These are phyloP conservation scores for Pythium volutum DNA, from an alignment of 352 stramenopile species.

Conservation along the genomic window DNA sequence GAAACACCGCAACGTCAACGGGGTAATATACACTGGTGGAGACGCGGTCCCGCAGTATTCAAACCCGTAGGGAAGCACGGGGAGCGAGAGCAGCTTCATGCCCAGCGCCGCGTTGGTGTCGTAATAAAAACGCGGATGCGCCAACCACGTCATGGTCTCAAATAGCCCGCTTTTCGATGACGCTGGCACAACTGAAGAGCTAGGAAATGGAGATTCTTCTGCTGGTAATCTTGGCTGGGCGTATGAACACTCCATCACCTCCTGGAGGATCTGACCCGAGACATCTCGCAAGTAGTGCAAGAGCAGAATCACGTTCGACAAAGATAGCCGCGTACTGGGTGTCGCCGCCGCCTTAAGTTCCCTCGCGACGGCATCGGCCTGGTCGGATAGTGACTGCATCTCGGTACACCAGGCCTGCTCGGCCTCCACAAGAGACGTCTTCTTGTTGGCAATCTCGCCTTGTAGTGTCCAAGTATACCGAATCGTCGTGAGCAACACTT, in stretches of 20 bases:
- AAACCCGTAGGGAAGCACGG: conserved; percentile 54
- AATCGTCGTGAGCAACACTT: conserved; percentile 57
- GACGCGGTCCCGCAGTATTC: conserved; percentile 65
- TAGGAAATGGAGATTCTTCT: background rate
- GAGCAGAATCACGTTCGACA: conserved; percentile 50
- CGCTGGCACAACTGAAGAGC: background rate
- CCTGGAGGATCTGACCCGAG: conserved; percentile 29
- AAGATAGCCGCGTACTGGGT: conserved; percentile 28
- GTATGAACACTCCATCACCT: conserved; percentile 22
- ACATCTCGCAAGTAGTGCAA: conserved; percentile 55
- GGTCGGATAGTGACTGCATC: conserved; percentile 28
- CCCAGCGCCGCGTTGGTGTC: conserved; percentile 43
- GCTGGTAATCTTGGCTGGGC: background rate
- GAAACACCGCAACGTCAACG: conserved; percentile 61
- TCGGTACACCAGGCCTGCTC: conserved; percentile 38
- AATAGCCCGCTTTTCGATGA: background rate
- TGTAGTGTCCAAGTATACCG: conserved; percentile 56
- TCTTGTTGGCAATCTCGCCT: conserved; percentile 44
- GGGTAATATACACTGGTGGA: conserved; percentile 38
- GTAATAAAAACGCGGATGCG: conserved; percentile 67
- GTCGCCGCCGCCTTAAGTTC: conserved; percentile 51
- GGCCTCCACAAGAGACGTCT: conserved; percentile 20
- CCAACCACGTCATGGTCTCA: conserved; percentile 44
- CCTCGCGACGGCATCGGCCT: conserved; percentile 34
- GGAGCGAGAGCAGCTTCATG: conserved; percentile 47